A percentile compares a stretch with the other conserved stretches of the same genome.
phyloP scores from a whole-genome alignment of 495 filamentous ascomycete genomes.

The Usnea hakonensis region DNA sequence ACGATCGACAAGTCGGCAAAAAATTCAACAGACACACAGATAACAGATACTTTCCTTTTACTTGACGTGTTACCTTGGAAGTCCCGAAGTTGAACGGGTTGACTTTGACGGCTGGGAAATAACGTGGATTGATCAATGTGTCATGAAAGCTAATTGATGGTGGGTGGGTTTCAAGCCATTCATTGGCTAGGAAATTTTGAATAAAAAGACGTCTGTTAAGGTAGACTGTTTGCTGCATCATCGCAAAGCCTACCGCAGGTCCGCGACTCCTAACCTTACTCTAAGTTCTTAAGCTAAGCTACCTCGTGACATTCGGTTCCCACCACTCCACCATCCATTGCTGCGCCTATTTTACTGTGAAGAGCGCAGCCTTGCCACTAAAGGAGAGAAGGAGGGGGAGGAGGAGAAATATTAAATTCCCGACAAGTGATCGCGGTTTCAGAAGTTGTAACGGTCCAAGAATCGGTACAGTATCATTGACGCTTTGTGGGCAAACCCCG shows the following conservation, averaged over 20 bases:
- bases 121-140: too few relatives aligned
- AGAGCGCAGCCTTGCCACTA: not conserved
- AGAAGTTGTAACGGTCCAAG: not conserved
- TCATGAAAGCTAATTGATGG: not conserved
- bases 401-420: not conserved
- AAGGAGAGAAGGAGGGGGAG: not conserved
- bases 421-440: not conserved
- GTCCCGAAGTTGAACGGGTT: too few relatives aligned
- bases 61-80: too few relatives aligned
- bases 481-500: too few relatives aligned
- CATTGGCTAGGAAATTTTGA: conserved; percentile 4
- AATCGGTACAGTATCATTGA: too few relatives aligned
- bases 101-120: too few relatives aligned
- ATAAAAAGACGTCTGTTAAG: too few relatives aligned
- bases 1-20: too few relatives aligned
- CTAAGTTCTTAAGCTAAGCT: not conserved
- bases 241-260: not conserved
- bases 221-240: not conserved
- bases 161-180: conserved; percentile 1
- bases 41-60: too few relatives aligned
- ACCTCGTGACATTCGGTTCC: not conserved
- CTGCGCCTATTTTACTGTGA: not conserved
- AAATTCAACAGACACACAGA: too few relatives aligned
- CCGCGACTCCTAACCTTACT: not conserved
- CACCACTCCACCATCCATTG: not conserved